Percentiles rank a stretch among this genome's conserved stretches.
These are phyloP conservation scores for Hypoxylon sp. DNA, from an alignment of 2,329 filamentous ascomycete genomes.

Conservation along the genomic window DNA sequence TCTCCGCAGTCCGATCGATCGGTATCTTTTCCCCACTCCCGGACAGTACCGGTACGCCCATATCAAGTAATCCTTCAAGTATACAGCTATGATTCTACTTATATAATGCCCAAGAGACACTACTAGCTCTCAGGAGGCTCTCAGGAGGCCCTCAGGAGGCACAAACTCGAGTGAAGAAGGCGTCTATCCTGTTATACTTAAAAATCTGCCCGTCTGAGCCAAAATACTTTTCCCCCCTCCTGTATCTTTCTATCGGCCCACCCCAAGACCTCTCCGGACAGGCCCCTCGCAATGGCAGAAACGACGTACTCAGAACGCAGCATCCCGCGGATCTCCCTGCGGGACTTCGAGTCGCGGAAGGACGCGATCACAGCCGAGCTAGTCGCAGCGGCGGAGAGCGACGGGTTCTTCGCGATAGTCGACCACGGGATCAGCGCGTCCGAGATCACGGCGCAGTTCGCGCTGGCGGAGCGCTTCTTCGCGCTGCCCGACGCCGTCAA, in stretches of 20 bases:
- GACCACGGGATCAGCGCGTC: slow-evolving; percentile 61
- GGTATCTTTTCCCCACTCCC: slow-evolving; percentile 26
- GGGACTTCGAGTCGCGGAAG: slow-evolving; percentile 60
- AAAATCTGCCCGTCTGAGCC: neutral
- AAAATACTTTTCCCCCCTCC: neutral
- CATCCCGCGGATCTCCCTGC: slow-evolving; percentile 62
- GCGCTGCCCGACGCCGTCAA: slow-evolving; percentile 59
- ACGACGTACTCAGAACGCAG: slow-evolving; percentile 52
- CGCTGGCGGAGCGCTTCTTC: slow-evolving; percentile 61
- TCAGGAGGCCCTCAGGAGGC: neutral
- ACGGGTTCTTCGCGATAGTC: slow-evolving; percentile 66
- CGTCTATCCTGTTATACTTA: neutral
- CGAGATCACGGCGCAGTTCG: slow-evolving; percentile 61
- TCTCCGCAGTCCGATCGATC: slow-evolving; percentile 15
- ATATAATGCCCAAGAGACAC: too few relatives aligned
- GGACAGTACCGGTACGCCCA: slow-evolving; percentile 24
- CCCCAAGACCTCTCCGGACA: neutral
- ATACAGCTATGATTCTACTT: neutral
- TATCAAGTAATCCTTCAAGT: neutral
- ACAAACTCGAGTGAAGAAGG: neutral
- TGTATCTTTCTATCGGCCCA: neutral
- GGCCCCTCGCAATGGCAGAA: slow-evolving; percentile 34
- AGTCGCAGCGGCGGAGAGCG: slow-evolving; percentile 62
- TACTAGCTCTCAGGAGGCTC: neutral
- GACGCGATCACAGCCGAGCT: slow-evolving; percentile 62